Percentiles rank a stretch among this genome's conserved stretches.
Evolutionary conservation across 2,329 filamentous ascomycete species (phyloP).

Genomic region (Blastomyces emzantsi): DNA sequence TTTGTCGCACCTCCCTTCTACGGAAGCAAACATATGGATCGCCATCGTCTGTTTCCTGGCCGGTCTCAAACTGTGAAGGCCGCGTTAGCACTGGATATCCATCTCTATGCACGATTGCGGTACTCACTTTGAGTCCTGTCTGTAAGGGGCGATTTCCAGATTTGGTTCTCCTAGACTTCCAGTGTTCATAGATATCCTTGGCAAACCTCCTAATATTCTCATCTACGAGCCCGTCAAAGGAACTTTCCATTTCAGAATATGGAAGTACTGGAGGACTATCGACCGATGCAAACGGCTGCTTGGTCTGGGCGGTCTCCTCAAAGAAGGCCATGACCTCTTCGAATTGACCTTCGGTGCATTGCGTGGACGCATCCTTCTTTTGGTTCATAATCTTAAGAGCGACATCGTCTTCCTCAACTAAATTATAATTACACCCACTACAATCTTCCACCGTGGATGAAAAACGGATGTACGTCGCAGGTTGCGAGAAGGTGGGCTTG

Average conservation of each 20-base stretch:
- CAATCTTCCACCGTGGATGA: conserved; percentile 97
- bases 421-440: conserved; percentile 82
- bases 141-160: conserved; percentile 65
- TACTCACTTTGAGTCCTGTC: conserved; percentile 59
- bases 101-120: background rate
- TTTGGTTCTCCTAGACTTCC: conserved; percentile 62
- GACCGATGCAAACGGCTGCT: conserved; percentile 81
- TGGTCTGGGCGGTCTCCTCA: conserved; percentile 72
- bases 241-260: conserved; percentile 66
- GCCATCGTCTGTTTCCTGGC: conserved; percentile 86
- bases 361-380: conserved; percentile 54
- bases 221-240: conserved; percentile 52
- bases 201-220: conserved; percentile 51
- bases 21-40: conserved; percentile 99
- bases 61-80: conserved; percentile 62
- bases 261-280: conserved; percentile 73
- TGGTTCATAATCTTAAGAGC: conserved; percentile 79
- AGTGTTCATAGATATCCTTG: conserved; percentile 80
- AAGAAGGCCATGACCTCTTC: conserved; percentile 93
- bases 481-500: conserved; percentile 66
- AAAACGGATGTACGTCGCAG: conserved; percentile 91
- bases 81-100: conserved; percentile 9
- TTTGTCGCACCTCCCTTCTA: conserved; percentile 84
- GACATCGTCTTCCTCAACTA: conserved; percentile 80
- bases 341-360: conserved; percentile 82